Evolutionary conservation across 805 yeast species (phyloP).

Genomic region (Pichia rugopelliculosa): DNA sequence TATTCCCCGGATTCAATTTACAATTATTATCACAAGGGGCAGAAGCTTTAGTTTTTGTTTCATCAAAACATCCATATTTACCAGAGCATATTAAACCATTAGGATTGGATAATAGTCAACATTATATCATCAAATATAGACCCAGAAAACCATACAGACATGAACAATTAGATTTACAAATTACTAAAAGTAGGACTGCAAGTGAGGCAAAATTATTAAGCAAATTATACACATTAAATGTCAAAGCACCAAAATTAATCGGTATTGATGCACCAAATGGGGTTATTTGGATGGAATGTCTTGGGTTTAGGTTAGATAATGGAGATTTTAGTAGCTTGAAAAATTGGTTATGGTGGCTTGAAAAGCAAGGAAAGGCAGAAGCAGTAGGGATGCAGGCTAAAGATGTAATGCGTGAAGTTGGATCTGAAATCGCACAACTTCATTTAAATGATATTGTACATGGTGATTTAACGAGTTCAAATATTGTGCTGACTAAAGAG

Average conservation of each 20-base stretch:
- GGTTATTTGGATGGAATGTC: conserved; percentile 77
- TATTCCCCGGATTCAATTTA: conserved; percentile 44
- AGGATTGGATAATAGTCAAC: conserved; percentile 21
- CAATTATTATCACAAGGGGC: conserved; percentile 77
- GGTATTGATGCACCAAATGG: conserved; percentile 75
- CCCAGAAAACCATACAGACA: conserved; percentile 91
- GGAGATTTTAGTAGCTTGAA: conserved; percentile 57
- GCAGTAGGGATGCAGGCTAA: conserved; percentile 31
- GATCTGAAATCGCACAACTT: conserved; percentile 57
- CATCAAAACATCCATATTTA: conserved; percentile 60
- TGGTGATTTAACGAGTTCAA: conserved; percentile 92
- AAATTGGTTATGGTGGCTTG: conserved; percentile 64
- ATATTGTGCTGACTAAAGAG: conserved; percentile 46
- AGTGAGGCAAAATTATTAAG: conserved; percentile 77
- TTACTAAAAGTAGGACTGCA: conserved; percentile 74
- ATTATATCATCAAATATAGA: conserved; percentile 70
- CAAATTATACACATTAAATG: conserved; percentile 45
- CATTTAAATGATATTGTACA: conserved; percentile 78
- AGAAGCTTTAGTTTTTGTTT: conserved; percentile 71
- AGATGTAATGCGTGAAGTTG: conserved; percentile 46
- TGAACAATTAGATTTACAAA: conserved; percentile 63
- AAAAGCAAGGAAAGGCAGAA: conserved; percentile 23
- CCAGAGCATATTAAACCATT: conserved; percentile 26
- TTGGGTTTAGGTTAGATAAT: conserved; percentile 50
- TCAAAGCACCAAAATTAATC: conserved; percentile 66